Base-by-base conservation (phyloP, 805 yeast genomes). In the Yamadazyma laniorum region DNA sequence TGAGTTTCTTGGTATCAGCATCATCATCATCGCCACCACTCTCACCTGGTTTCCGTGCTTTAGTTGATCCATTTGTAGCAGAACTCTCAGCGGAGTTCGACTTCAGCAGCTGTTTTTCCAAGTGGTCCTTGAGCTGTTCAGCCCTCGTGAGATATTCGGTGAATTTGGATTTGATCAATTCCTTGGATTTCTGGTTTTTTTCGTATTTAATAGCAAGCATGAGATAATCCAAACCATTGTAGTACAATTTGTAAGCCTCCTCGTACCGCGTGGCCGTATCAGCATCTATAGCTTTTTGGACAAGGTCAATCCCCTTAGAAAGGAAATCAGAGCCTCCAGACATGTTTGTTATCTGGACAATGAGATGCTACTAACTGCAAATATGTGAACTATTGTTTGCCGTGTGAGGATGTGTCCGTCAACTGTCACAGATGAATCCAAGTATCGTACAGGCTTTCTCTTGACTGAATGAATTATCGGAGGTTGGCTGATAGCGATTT, bases 191-290 rank as follows among this genome's bases (percentile, higher is more conserved):
- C 16, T 84, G 82, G 61, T 90, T 93, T 61, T 90, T 91, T 62
- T 93, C 99, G 45, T 61, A 91, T 64, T 93, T 93, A 51, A 93
- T 72, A 4, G 99, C 99, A 49, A 89, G 72, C 96, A 93, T 89
- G 52, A 93, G 71, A 63, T 93, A 93, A 61, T 93, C 98, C 39
- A 93, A 70, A 1, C 97, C 97, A 52, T 85, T 85, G 67, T 86
- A 90, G 63, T 93, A 93, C 32, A 87, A 75, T 43, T 88, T 85
- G 61, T 91, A 91, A 0, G 99, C 98, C 50, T 93, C 98, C 37
- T 87, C 96, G 52, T 90, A 91, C 48, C 82, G 75, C 36, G 91
- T 82, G 17, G 89, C 89, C 13, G 87, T 80, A 58, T 93, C 99
- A 5, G 95, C 88, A 58, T 89, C 96, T 39, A 93, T 89, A 17